phyloP scores from a whole-genome alignment of 345 rosid species.

The Ceriops zippeliana region DNA sequence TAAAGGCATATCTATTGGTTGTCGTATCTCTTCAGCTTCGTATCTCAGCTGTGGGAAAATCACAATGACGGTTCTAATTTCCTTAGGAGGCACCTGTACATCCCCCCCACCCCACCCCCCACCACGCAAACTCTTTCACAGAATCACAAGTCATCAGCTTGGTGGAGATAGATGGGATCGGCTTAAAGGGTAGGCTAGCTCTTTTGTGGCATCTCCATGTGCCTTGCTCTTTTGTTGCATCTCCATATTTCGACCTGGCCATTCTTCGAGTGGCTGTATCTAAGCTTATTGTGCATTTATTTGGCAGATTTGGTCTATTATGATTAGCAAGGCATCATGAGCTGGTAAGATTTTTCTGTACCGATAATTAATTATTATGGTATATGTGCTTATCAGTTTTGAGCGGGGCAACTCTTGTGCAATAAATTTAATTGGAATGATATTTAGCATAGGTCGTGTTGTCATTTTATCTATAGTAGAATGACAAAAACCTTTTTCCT shows the following conservation, averaged over 20 bases:
- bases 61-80: conserved; percentile 16
- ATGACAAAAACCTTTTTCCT: no score
- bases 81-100: conserved; percentile 20
- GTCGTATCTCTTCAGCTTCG: conserved; percentile 30
- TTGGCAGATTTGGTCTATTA: conserved; percentile 29
- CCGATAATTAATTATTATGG: conserved; percentile 10
- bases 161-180: conserved; percentile 13
- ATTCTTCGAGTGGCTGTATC: conserved; percentile 11
- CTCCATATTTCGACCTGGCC: conserved; percentile 4
- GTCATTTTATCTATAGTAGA: no score
- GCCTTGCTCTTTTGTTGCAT: conserved; percentile 12
- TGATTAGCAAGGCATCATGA: conserved; percentile 14
- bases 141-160: neutral
- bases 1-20: conserved; percentile 18
- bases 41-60: conserved; percentile 22
- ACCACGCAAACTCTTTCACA: conserved; percentile 8
- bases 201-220: conserved; percentile 14
- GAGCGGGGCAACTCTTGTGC: no score
- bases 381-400: neutral
- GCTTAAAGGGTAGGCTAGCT: conserved; percentile 23
- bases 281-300: conserved; percentile 19
- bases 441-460: no score
- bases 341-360: conserved; percentile 31
- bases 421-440: no score
- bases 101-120: neutral